Evolutionary conservation across 768 basidiomycete species (phyloP), one percentile per base, ranked within the genome.

Genomic region (Phylloporus sp.): DNA sequence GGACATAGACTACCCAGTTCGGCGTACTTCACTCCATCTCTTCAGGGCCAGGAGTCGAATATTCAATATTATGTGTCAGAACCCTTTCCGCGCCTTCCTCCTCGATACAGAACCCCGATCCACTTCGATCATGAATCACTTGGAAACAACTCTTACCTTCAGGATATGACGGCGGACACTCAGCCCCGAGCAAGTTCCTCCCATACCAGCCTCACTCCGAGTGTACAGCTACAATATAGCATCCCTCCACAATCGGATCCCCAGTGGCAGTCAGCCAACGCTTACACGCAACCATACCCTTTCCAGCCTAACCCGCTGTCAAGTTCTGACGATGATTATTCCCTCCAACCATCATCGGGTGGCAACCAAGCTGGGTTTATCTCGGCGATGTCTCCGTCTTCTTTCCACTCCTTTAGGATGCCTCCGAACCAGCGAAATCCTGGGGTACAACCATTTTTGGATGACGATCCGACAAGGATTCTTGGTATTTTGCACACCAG

Each of bases 221-320:
- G 24, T 23, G 50, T 45, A 46, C 54, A 48, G 38, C 23, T 41
- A 40, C 51, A 47, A 6, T 16, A 40, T 31, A 22, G 43, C 45
- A 22, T 41, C 3, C 20, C 49, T 16, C n/a, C 45, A 2, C 39
- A 43, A 31, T 40, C 39, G 6, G 45, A 42, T 26, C 43, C 47
- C 20, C 49, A 52, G n/a, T 48, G 50, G 55, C 55, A 57, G 16
- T 47, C 49, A 36, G 2, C 48, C 48, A n/a, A 20, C 10, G 18
- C 45, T 35, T 22, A 42, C 16, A 12, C 20, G 16, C 61, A 54
- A 5, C 47, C 45, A 13, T 38, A 52, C 18, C 29, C 44, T 6
- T 32, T 39, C 28, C 51, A 57, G 10, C 24, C 35, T 16, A 27
- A 34, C 15, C 18, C 35, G 2, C 44, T 23, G n/a, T 43, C 49